A percentile compares a stretch with the other conserved stretches of the same genome.
Conservation (phyloP, 2,329 filamentous ascomycete genomes). For the Fusarium sp. region DNA sequence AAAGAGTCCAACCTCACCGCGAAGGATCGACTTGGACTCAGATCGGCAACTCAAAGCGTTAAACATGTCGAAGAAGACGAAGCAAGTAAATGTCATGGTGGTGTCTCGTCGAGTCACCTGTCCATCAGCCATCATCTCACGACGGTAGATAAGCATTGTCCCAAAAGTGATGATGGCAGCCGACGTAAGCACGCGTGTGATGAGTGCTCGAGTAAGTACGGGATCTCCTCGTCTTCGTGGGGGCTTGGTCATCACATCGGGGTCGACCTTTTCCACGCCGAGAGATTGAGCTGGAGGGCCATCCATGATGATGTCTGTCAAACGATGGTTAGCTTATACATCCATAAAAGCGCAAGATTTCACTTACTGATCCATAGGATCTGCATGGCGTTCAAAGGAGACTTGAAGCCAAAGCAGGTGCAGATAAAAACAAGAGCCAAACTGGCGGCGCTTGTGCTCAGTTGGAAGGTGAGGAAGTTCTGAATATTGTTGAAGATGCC, state of each 20-base stretch:
- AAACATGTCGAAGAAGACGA: conserved; percentile 99
- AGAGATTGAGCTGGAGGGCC: conserved; percentile 96
- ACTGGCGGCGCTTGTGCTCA: conserved; percentile 95
- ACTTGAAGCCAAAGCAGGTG: conserved; percentile 92
- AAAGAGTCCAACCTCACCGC: conserved; percentile 85
- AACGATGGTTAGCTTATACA: conserved; percentile 27
- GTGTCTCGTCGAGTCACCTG: conserved; percentile 92
- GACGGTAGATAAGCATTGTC: conserved; percentile 90
- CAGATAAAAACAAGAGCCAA: conserved; percentile 91
- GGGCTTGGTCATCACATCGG: conserved; percentile 91
- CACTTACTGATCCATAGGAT: conserved; percentile 98
- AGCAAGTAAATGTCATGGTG: conserved; percentile 99
- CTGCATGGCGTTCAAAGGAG: conserved; percentile 98
- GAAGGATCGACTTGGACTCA: conserved; percentile 87
- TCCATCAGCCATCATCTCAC: conserved; percentile 88
- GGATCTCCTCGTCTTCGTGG: conserved; percentile 86
- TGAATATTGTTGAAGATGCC: conserved; percentile 99
- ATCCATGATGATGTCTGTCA: conserved; percentile 97
- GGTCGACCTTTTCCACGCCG: conserved; percentile 94
- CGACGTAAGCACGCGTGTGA: conserved; percentile 87
- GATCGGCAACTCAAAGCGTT: conserved; percentile 95
- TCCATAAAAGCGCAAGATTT: not conserved
- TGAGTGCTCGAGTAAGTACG: conserved; percentile 86
- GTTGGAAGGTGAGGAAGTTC: conserved; percentile 98
- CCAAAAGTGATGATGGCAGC: conserved; percentile 91